These are phyloP conservation scores for Barnettozyma pratensis DNA, from an alignment of 805 yeast species.

Conservation along the genomic window DNA sequence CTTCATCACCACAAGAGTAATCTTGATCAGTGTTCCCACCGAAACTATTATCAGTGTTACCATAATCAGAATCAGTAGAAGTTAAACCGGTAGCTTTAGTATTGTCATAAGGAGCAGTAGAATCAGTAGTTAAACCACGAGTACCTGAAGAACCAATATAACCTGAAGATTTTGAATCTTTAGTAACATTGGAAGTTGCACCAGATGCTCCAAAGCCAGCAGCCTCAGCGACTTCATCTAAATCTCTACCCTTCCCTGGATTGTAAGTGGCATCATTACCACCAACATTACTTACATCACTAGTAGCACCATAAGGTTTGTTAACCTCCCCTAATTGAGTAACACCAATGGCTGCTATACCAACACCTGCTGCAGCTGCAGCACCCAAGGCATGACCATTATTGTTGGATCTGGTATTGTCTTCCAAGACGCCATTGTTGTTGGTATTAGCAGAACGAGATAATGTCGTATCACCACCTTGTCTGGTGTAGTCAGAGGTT, in stretches of 20 bases:
- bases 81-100: conserved; percentile 9
- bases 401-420: neutral
- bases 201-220: conserved; percentile 11
- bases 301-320: neutral
- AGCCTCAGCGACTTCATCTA: conserved; percentile 10
- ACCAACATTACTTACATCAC: neutral
- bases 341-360: conserved; percentile 11
- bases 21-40: neutral
- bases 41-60: conserved; percentile 10
- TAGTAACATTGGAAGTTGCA: conserved; percentile 2
- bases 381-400: neutral
- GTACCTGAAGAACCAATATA: neutral
- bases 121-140: neutral
- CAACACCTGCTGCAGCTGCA: conserved; percentile 4
- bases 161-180: neutral
- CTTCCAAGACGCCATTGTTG: neutral
- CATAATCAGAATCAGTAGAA: conserved; percentile 2
- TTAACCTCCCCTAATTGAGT: neutral
- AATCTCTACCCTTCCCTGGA: neutral
- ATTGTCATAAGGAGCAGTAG: conserved; percentile 5
- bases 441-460: neutral
- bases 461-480: neutral
- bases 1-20: too few species aligned
- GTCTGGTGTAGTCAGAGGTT: conserved; percentile 1
- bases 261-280: neutral